These are phyloP conservation scores for Fusarium musae DNA, from an alignment of 2,329 filamentous ascomycete genomes.

Conservation along the genomic window DNA sequence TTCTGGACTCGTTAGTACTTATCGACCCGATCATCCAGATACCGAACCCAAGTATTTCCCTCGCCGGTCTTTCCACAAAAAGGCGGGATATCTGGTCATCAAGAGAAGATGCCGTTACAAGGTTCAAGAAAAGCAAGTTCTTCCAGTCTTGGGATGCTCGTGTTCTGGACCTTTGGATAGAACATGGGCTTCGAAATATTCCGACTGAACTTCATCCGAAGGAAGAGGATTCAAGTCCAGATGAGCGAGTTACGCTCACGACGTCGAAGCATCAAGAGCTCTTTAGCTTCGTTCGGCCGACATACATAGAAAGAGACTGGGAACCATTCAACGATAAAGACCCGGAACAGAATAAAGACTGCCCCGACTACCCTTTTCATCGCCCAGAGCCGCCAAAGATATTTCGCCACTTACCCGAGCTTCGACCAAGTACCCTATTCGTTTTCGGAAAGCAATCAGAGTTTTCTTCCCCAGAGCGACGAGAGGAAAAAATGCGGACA, in stretches of 20 bases:
- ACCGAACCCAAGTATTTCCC: neutral
- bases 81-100: neutral
- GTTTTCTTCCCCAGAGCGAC: neutral
- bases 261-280: neutral
- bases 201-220: neutral
- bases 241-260: neutral
- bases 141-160: slow-evolving; percentile 6
- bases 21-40: neutral
- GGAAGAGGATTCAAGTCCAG: neutral
- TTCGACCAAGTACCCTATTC: neutral
- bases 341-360: neutral
- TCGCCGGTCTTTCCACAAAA: neutral
- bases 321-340: neutral
- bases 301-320: neutral
- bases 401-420: neutral
- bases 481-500: neutral
- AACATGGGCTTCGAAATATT: neutral
- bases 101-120: neutral
- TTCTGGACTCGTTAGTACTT: neutral
- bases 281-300: neutral
- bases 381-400: neutral
- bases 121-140: neutral
- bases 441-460: neutral
- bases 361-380: neutral
- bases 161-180: neutral